Evolutionary conservation across 2,329 filamentous ascomycete species (phyloP), one percentile per base, ranked within the genome.

Genomic region (Sporothrix curviconia): DNA sequence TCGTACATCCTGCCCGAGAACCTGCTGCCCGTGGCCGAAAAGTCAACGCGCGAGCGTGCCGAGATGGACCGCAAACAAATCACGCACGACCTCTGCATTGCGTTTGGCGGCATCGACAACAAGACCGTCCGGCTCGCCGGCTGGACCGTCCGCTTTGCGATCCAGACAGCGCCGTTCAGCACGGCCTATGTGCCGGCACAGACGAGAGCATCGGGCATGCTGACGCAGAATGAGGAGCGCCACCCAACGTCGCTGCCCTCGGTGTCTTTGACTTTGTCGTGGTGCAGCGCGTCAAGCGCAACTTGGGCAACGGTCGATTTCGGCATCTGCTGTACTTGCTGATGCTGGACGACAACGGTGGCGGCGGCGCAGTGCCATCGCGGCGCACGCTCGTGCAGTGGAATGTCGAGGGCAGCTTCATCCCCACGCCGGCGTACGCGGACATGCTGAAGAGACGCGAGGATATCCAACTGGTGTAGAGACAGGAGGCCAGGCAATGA

Each of bases 131-230:
- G 37, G 4, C 37, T 59, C 11, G 28, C 30, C 4, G 51, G 57
- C 36, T 46, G 49, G 22, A 40, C 28, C n/a, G 52, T 55, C 19
- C 17, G 36, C 19, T 28, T 59, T 3, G 51, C 42, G 37, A 55
- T 59, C 19, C 57, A 53, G 44, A 50, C 22, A 1, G 57, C 36
- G 15, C 57, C 57, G 6, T 59, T 55, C 44, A 59, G 52, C 46
- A 49, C 54, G 15, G 57, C 57, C 5, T 55, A 39, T 36, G 15
- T 59, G 39, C 57, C 4, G 57, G 52, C 15, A 40, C 44, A 3
- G 44, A 44, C 17, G 24, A 37, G 9, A 14, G 17, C 15, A 50
- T 59, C 14, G 57, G n/a, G 57, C 15, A 42, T 50, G 42, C 44
- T 59, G 22, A 19, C n/a, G 6, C 43, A 59, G 17, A 44, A 54